phyloP scores from a whole-genome alignment of 805 yeast species.

The Yamadazyma scolyti region DNA sequence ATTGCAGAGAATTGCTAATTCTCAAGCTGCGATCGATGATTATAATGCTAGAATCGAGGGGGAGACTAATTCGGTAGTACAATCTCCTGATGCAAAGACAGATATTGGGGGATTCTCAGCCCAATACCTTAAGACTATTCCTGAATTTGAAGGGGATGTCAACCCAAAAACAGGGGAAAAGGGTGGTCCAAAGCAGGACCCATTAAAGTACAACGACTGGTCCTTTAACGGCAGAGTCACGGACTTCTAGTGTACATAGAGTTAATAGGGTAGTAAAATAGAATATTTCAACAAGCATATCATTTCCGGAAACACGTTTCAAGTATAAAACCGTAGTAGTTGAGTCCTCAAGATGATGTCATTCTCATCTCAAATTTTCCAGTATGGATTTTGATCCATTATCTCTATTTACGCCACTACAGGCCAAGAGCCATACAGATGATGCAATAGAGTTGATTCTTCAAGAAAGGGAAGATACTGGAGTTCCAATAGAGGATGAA shows the following conservation, averaged over 20 bases:
- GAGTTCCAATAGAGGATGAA: conserved; percentile 18
- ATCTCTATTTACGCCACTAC: conserved; percentile 31
- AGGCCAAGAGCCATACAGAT: conserved; percentile 1
- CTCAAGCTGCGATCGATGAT: conserved; percentile 75
- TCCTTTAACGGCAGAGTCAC: conserved; percentile 95
- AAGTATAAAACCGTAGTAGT: no score
- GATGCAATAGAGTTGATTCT: conserved; percentile 1
- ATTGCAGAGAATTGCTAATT: conserved; percentile 73
- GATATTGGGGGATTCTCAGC: conserved; percentile 68
- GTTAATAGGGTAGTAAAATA: neutral
- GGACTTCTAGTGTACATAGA: conserved; percentile 54
- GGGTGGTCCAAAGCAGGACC: conserved; percentile 98
- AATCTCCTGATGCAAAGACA: conserved; percentile 31
- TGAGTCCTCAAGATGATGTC: neutral
- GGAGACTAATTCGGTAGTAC: conserved; percentile 14
- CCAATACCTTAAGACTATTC: conserved; percentile 70
- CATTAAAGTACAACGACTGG: conserved; percentile 78
- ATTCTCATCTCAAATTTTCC: conserved; percentile 6
- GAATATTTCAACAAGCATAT: conserved; percentile 1
- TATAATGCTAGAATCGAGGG: conserved; percentile 50
- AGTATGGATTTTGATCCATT: conserved; percentile 41
- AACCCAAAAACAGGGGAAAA: conserved; percentile 94
- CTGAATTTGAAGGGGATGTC: conserved; percentile 92
- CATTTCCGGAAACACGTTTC: no score
- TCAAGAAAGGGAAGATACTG: no score